Base-by-base conservation (phyloP, 352 stramenopile genomes). In the Peronosclerospora sorghi region DNA sequence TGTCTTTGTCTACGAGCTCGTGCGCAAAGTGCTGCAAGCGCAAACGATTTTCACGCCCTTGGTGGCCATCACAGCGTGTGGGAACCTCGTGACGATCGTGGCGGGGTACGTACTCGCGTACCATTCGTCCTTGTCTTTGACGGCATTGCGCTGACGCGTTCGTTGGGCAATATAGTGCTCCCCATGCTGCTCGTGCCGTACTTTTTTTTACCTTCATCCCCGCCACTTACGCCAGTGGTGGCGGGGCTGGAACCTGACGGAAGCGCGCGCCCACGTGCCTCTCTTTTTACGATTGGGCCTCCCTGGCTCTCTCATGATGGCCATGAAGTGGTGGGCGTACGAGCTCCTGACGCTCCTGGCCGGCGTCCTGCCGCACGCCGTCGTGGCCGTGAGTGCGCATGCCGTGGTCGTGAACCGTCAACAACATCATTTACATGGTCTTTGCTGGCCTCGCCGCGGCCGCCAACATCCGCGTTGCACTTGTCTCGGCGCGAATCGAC, bases 321-420 rank as follows among this genome's bases (percentile, higher is more conserved):
- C 68, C 10, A 72, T 80, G 41, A 71, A 84, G 35, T 84, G 67
- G 67, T 82, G 71, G 62, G 73, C 69, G 9, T 84, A 70, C 35
- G 74, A 86, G 45, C 50, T 81, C 17, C 58, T 86, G 30, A 69
- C 74, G 10, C 30, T 84, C 17, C 49, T 73, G 32, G 62, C 68
- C 0, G 68, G 74, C 1, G 37, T 83, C 5, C 57, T 86, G 1
- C 68, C 66, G 0, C 56, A 83, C 21, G 55, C 52, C 10, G 49
- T 83, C 14, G 54, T 83, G 15, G 56, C 65, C 7, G 44, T 86
- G 5, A 83, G 70, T 19, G 71, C 68, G 13, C 73, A 83, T 40
- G 67, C 74, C 0, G 71, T 83, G 34, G 37, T 83, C 9, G 50
- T 83, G 17, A 80, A 83, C n/a, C 54, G 62, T 80, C 34, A 74